A percentile compares a stretch with the other conserved stretches of the same genome.
Evolutionary conservation across 352 stramenopile genomes (phyloP).

Genomic region (Phytophthora multivora): DNA sequence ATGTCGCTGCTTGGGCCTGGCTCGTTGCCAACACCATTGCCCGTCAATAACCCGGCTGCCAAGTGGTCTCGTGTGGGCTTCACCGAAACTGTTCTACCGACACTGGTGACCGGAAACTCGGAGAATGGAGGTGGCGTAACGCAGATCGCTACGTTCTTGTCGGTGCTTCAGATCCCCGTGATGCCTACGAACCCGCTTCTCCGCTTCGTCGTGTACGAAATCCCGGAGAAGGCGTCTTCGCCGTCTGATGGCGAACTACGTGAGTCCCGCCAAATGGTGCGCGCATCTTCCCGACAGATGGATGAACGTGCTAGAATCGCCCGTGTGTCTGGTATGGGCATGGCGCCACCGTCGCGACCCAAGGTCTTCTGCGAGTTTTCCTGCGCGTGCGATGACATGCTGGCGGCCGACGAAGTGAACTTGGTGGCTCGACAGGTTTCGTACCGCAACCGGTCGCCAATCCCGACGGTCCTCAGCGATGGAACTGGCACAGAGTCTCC

Average conservation of each 20-base stretch:
- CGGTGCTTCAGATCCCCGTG: conserved; percentile 76
- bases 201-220: conserved; percentile 84
- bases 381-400: conserved; percentile 62
- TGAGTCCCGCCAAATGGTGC: conserved; percentile 37
- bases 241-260: conserved; percentile 26
- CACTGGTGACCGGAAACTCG: conserved; percentile 42
- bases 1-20: conserved; percentile 41
- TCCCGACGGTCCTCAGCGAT: conserved; percentile 37
- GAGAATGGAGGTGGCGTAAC: conserved; percentile 35
- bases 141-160: conserved; percentile 78
- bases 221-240: conserved; percentile 51
- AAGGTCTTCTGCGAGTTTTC: conserved; percentile 87
- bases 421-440: conserved; percentile 65
- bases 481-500: conserved; percentile 35
- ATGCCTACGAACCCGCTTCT: conserved; percentile 67
- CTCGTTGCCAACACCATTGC: conserved; percentile 33
- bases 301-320: conserved; percentile 59
- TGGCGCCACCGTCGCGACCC: conserved; percentile 55
- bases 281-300: conserved; percentile 55
- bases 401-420: conserved; percentile 58
- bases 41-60: conserved; percentile 28
- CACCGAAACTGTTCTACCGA: conserved; percentile 80
- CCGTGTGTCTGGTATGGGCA: conserved; percentile 63
- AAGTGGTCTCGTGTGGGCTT: conserved; percentile 78
- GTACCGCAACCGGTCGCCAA: conserved; percentile 38